Evolutionary conservation across 495 filamentous ascomycete species (phyloP).

Genomic region (Aspergillus asperescens): DNA sequence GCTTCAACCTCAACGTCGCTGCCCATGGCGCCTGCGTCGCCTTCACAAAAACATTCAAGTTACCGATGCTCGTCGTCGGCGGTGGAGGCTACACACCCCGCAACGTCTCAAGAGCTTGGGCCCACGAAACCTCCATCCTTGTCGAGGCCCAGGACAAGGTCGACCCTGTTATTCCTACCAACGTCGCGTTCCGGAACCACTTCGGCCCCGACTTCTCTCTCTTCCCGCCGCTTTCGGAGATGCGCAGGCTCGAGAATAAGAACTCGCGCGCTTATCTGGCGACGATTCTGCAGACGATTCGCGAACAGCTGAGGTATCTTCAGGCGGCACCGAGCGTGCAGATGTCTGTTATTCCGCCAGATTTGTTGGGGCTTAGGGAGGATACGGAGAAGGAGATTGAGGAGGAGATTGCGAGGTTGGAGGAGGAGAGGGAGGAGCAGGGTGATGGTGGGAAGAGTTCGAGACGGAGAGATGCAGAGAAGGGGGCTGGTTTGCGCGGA

Average conservation of each 20-base stretch:
- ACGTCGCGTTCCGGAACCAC: constrained; percentile 72
- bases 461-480: constrained; percentile 40
- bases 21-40: constrained; percentile 89
- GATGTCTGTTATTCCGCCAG: constrained; percentile 72
- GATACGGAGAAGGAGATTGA: constrained; percentile 73
- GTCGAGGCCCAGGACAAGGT: constrained; percentile 68
- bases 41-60: constrained; percentile 69
- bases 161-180: constrained; percentile 63
- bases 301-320: constrained; percentile 83
- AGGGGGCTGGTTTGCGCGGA: constrained; percentile 35
- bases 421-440: constrained; percentile 46
- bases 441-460: constrained; percentile 28
- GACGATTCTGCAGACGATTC: constrained; percentile 65
- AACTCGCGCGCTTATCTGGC: constrained; percentile 72
- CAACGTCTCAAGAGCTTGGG: constrained; percentile 94
- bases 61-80: constrained; percentile 84
- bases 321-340: constrained; percentile 81
- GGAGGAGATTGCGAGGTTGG: constrained; percentile 59
- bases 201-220: constrained; percentile 76
- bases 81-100: constrained; percentile 97
- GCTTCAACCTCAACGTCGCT: constrained; percentile 93
- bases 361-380: constrained; percentile 66
- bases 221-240: constrained; percentile 68
- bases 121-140: constrained; percentile 89
- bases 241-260: constrained; percentile 65